Base-by-base conservation (phyloP, 2,329 filamentous ascomycete genomes). In the Talaromyces rugulosus region DNA sequence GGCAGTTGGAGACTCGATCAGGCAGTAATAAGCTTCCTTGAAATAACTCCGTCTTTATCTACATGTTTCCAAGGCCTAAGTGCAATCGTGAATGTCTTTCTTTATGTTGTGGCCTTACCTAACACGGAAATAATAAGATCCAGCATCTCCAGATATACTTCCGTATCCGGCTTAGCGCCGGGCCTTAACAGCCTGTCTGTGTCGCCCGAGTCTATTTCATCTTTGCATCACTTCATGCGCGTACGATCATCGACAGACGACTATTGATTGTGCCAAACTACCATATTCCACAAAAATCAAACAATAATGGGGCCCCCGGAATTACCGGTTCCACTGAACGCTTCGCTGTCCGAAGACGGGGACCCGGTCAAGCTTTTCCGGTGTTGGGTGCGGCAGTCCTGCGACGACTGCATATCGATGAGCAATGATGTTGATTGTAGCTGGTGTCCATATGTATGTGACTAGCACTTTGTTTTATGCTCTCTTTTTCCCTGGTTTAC, bases 301-400 rank as follows among this genome's bases (percentile, higher is more conserved):
- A n/a, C 11, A 11, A 31, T n/a, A 31, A 31, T 53, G 50, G 18
- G 18, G 4, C 16, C 30, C 11, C 23, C 23, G 18, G 14, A 53
- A 14, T 12, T 53, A 16, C 16, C 28, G 27, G 5, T 53, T 53
- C 30, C 7, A 31, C 50, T 23, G 16, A 53, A 53, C 50, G 18
- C 14, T 16, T 31, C 50, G 27, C 27, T 31, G 27, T 53, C 50
- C 14, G 50, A 62, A 44, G 36, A 55, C 36, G 60, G 54, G 30
- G 60, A 62, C 27, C 60, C 60, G 36, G 51, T 62, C 56, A 62
- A 56, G 36, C 51, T 58, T 16, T 50, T 62, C 42, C 58, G 71
- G 36, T 77, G 75, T 63, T 77, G 75, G 75, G 66, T 71, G 5
- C 65, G 71, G 40, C 75, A 77, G 60, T 72, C 72, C 0, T 77